Evolutionary conservation across 371 early-diverging fungal species (phyloP).

Genomic region (Sporodiniella umbellata): DNA sequence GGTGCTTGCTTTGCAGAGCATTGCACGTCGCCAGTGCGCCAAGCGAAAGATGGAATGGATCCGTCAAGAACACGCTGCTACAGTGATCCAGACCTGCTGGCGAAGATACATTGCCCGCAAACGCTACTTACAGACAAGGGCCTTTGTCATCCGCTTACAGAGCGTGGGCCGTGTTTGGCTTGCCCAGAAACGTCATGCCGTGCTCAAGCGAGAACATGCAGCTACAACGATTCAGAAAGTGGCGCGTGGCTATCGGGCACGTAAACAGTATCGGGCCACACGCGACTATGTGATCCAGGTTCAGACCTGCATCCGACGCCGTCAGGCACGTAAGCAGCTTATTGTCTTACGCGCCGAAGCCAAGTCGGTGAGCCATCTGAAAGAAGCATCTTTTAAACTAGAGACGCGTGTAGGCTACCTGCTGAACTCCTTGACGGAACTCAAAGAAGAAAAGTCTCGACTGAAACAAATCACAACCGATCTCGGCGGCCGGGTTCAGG

Average conservation of each 20-base stretch:
- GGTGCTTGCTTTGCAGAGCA: conserved; percentile 55
- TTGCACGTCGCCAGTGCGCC: conserved; percentile 64
- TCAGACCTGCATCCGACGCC: conserved; percentile 83
- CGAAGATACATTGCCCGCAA: conserved; percentile 67
- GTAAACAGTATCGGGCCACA: conserved; percentile 53
- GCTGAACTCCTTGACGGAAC: conserved; percentile 72
- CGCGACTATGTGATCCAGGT: conserved; percentile 63
- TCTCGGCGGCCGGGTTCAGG: conserved; percentile 63
- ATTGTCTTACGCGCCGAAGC: conserved; percentile 78
- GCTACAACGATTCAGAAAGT: conserved; percentile 74
- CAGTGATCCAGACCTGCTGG: conserved; percentile 71
- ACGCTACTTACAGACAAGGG: conserved; percentile 39
- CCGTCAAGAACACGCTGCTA: conserved; percentile 73
- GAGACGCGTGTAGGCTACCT: conserved; percentile 93
- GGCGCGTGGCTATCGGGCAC: conserved; percentile 61
- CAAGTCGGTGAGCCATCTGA: conserved; percentile 86
- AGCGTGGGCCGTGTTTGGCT: conserved; percentile 52
- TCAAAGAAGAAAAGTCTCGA: conserved; percentile 69
- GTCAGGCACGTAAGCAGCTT: conserved; percentile 66
- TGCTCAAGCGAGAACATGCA: conserved; percentile 55
- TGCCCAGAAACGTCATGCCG: conserved; percentile 50
- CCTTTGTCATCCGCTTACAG: conserved; percentile 40
- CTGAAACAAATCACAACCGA: conserved; percentile 53
- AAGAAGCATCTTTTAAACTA: conserved; percentile 90
- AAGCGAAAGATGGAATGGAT: conserved; percentile 44